A percentile compares a stretch with the other conserved stretches of the same genome.
These are phyloP conservation scores for Candida qinlingensis DNA, from an alignment of 805 yeast species.

Conservation along the genomic window DNA sequence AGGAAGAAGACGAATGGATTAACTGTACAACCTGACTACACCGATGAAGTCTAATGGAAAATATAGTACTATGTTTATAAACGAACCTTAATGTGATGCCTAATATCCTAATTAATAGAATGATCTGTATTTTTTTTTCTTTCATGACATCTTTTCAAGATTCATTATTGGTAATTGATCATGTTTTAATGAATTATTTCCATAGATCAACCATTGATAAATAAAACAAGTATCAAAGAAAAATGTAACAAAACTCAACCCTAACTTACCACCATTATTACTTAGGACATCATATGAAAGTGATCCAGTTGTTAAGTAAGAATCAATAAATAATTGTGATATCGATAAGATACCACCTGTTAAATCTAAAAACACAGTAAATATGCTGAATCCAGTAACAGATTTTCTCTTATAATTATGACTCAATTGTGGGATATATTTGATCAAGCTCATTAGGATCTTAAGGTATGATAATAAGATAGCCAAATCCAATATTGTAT, in stretches of 20 bases:
- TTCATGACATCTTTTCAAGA: not conserved
- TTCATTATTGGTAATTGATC: not conserved
- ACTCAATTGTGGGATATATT: conserved; percentile 74
- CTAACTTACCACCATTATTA: conserved; percentile 36
- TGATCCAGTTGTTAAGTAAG: conserved; percentile 22
- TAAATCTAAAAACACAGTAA: conserved; percentile 35
- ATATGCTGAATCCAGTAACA: conserved; percentile 79
- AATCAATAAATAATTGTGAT: conserved; percentile 21
- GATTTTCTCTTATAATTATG: conserved; percentile 77
- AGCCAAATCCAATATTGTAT: conserved; percentile 29
- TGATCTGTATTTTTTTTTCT: not conserved
- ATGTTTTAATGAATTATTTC: conserved; percentile 5
- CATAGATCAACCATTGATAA: conserved; percentile 30
- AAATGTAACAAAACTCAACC: conserved; percentile 33
- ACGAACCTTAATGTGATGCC: too few relatives aligned
- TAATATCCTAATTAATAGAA: not conserved
- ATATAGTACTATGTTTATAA: not conserved
- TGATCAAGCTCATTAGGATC: conserved; percentile 42
- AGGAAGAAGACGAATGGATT: not conserved
- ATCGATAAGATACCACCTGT: conserved; percentile 30
- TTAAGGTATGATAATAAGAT: conserved; percentile 37
- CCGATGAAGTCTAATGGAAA: not conserved
- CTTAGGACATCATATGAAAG: conserved; percentile 22
- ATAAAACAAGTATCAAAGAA: conserved; percentile 33
- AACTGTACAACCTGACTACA: not conserved